phyloP scores from a whole-genome alignment of 2,329 filamentous ascomycete species.

The Didymella glomerata region DNA sequence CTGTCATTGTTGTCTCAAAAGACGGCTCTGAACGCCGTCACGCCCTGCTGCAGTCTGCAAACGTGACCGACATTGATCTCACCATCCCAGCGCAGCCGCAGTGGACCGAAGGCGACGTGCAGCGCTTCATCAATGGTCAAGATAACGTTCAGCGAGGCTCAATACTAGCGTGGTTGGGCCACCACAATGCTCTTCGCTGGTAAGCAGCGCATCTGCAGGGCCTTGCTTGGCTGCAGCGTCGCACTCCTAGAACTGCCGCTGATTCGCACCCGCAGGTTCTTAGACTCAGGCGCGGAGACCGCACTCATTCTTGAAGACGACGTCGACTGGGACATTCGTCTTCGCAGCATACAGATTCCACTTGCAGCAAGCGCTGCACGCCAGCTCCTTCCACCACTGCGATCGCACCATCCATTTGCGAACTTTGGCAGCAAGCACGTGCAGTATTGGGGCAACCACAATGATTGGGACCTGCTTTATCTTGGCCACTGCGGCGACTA shows the following conservation, averaged over 20 bases:
- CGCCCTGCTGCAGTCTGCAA: conserved; percentile 52
- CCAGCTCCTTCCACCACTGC: conserved; percentile 46
- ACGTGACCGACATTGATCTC: conserved; percentile 54
- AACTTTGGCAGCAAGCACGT: conserved; percentile 35
- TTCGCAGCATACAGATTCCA: conserved; percentile 55
- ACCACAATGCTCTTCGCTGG: conserved; percentile 54
- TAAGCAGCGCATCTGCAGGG: conserved; percentile 30
- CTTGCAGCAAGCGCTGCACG: conserved; percentile 53
- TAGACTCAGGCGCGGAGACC: conserved; percentile 53
- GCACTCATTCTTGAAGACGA: conserved; percentile 58
- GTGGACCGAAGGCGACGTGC: conserved; percentile 54
- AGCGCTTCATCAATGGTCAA: conserved; percentile 48
- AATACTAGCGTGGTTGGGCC: conserved; percentile 56
- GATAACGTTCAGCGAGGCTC: conserved; percentile 51
- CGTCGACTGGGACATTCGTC: conserved; percentile 57
- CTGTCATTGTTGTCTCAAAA: conserved; percentile 54
- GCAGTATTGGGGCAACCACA: conserved; percentile 53
- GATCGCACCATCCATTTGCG: conserved; percentile 23
- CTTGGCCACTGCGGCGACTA: conserved; percentile 58
- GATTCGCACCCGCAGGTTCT: conserved; percentile 46
- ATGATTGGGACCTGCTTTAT: conserved; percentile 55
- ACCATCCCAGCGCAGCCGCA: conserved; percentile 54
- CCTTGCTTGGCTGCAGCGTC: conserved; percentile 21
- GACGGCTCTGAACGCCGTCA: conserved; percentile 51
- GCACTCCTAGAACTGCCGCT: conserved; percentile 17